Base-by-base conservation (phyloP, 345 rosid species). In the Linum trigynum region DNA sequence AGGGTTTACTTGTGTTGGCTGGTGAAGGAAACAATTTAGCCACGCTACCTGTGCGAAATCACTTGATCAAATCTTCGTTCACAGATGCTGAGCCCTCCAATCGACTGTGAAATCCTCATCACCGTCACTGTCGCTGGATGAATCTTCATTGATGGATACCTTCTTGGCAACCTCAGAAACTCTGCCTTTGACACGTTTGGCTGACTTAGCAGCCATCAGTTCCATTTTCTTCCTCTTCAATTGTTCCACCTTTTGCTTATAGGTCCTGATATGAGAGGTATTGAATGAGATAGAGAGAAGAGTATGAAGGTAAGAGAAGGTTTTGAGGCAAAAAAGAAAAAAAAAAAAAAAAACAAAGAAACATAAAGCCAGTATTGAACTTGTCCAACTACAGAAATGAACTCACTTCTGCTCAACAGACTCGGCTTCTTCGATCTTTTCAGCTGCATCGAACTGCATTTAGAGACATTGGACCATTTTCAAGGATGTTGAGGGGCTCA, bases 61-160 rank as follows among this genome's bases (percentile, higher is more conserved):
- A 23, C 32, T 14, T 16, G 59, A 57, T 57, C 38, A 17, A 57
- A 12, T 16, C 59, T 35, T 57, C 7, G 15, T 55, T 84, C 83
- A 92, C 42, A 90, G 79, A 71, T 92, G 98, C 67, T 90, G 97
- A 73, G 97, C 97, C 75, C 96, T 84, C 97, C 96, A 94, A 79
- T 90, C 99, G 57, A 94, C 89, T 10, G 91, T 79, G 40, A 90
- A 85, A 70, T 71, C 78, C 23, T 76, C 89, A 58, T 84, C 86
- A 36, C 66, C 69, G 9, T 90, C 96, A 56, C 83, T 85, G 35
- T 86, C 95, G 39, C 89, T 88, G 48, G 82, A 77, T 48, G 85
- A 85, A 16, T 85, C 89, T 61, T 79, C 89, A 8, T 38, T 65
- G 36, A 45, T 69, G 48, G 76, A 60, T 65, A 69, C 72, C 62